Percentiles rank a stretch among this genome's conserved stretches.
phyloP scores from a whole-genome alignment of 352 stramenopile species.

The Phytopythium mirpurense region DNA sequence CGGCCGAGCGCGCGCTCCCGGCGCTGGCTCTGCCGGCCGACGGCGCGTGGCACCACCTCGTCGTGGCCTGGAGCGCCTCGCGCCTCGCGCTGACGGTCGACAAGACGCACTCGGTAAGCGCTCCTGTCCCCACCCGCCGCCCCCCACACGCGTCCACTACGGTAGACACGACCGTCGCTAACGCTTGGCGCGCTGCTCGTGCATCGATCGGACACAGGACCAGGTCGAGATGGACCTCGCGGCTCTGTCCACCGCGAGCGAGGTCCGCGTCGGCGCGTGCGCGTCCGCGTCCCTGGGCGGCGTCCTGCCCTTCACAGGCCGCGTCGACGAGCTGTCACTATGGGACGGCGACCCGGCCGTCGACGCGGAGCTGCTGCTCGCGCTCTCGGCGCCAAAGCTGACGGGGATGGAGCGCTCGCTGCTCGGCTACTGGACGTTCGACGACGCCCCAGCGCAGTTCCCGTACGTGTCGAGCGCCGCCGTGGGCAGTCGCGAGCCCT shows the following conservation, averaged over 20 bases:
- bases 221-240: constrained; percentile 5
- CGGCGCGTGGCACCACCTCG: constrained; percentile 10
- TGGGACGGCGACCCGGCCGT: constrained; percentile 11
- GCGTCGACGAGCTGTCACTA: constrained; percentile 30
- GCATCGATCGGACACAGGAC: no score
- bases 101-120: constrained; percentile 3
- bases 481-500: background rate
- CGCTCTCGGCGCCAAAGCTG: no score
- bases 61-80: constrained; percentile 3
- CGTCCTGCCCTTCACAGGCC: constrained; percentile 14
- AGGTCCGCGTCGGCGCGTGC: constrained; percentile 16
- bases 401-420: constrained; percentile 17
- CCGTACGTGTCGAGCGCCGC: constrained; percentile 1
- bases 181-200: background rate
- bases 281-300: background rate
- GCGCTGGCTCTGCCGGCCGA: background rate
- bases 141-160: no score
- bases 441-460: constrained; percentile 6
- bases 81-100: constrained; percentile 5
- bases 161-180: no score
- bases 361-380: no score
- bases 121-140: no score
- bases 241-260: background rate
- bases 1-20: background rate
- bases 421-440: constrained; percentile 28